Evolutionary conservation across 2,329 filamentous ascomycete genomes (phyloP).

Genomic region (Thelonectria blattea): DNA sequence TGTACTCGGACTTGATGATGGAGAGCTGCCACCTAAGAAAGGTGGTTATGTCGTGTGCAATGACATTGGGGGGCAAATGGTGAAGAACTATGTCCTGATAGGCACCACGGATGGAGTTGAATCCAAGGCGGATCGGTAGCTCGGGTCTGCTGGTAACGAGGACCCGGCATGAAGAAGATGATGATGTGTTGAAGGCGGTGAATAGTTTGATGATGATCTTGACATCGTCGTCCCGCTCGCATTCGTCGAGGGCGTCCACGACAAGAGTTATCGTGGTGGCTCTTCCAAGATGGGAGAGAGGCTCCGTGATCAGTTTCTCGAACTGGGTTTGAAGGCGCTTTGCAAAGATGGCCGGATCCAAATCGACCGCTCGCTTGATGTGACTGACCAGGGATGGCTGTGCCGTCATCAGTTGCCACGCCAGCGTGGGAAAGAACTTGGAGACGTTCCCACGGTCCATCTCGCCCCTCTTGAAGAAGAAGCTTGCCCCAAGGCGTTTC

Average conservation of each 20-base stretch:
- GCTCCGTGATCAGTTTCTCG: not conserved
- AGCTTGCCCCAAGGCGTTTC: conserved; percentile 21
- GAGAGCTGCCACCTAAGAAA: conserved; percentile 43
- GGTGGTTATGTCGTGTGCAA: conserved; percentile 46
- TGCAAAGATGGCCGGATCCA: not conserved
- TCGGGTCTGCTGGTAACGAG: conserved; percentile 40
- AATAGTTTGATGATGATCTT: not conserved
- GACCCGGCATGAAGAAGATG: not conserved
- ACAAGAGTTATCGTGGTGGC: not conserved
- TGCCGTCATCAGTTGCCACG: conserved; percentile 31
- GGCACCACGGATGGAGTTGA: conserved; percentile 35
- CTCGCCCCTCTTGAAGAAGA: conserved; percentile 45
- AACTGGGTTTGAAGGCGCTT: not conserved
- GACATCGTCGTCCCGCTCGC: not conserved
- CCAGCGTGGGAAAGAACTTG: conserved; percentile 50
- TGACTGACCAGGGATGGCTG: not conserved
- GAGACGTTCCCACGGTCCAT: conserved; percentile 44
- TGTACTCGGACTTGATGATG: conserved; percentile 37
- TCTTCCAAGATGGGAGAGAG: not conserved
- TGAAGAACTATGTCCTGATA: conserved; percentile 43
- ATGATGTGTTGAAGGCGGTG: not conserved
- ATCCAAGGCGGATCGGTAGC: conserved; percentile 44
- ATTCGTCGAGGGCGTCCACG: conserved; percentile 1
- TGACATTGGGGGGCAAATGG: conserved; percentile 36
- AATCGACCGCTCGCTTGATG: not conserved